Evolutionary conservation across 495 filamentous ascomycete genomes (phyloP), one percentile per base, ranked within the genome.

Genomic region (Penicillium riverlandense): DNA sequence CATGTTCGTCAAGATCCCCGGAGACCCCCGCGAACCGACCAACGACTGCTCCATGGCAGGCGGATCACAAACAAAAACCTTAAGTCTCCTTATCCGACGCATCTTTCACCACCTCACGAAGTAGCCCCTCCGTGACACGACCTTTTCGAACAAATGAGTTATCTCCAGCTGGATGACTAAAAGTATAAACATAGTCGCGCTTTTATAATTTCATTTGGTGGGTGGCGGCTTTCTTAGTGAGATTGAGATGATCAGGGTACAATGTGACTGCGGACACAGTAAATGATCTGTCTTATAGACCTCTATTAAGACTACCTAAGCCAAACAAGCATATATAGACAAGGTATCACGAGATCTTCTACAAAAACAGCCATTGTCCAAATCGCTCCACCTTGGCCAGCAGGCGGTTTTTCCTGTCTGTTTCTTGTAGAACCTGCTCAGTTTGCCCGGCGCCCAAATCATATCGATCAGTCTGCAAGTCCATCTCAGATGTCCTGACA

Each of bases 21-120:
- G 37, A 11, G 58, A 49, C 14, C 40, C 48, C 4, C 55, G 31
- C 44, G 59, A 61, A 6, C 77, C 79, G 38, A 72, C 67, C 44
- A 85, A 58, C 4, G 77, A 64, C 34, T 62, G 61, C 58, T 83
- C 77, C 79, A 85, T 82, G 2, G 70, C 70, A 29, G 78, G 78
- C 14, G 80, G 79, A 1, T 82, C 83, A 49, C 81, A 85, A 5
- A 86, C 69, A 50, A 86, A 80, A 7, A 86, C 72, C 54, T 83
- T 83, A 4, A 4, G 63, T 64, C 44, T 72, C 68, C 49, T 55
- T 48, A 16, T 67, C 55, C 7, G 38, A 44, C 29, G 55, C 56
- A 32, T 62, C 44, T 22, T 22, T 22, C 11, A 75, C 61, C 2
- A 76, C 67, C 36, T 69, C 64, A 49, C 72, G 61, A 47, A 86